Percentiles rank a stretch among this genome's conserved stretches.
Evolutionary conservation across 164 flowering plant genomes (phyloP).

Genomic region (Buxus sempervirens): DNA sequence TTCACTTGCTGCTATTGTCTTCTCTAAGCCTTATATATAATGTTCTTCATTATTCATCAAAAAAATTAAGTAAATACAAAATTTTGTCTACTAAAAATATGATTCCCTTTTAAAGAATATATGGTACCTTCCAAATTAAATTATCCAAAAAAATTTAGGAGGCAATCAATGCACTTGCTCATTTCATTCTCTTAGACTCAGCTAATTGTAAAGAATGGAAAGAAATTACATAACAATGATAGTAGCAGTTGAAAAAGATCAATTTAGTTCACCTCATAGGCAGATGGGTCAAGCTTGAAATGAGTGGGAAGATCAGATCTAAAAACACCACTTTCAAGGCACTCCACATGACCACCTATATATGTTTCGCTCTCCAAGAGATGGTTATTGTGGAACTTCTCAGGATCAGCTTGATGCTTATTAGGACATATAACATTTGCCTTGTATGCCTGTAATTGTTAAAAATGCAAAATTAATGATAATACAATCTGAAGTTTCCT

Average conservation of each 20-base stretch:
- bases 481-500: not conserved
- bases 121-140: not conserved
- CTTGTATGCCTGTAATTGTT: slow-evolving; percentile 66
- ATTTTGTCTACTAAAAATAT: too few species aligned
- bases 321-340: slow-evolving; percentile 99
- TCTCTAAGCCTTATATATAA: too few species aligned
- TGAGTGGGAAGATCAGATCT: slow-evolving; percentile 93
- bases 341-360: slow-evolving; percentile 99
- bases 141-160: not conserved
- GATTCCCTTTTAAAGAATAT: not conserved
- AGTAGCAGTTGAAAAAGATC: slow-evolving; percentile 3
- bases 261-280: slow-evolving; percentile 59
- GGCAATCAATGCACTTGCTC: not conserved
- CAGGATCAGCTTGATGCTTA: slow-evolving; percentile 91
- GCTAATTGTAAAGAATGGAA: not conserved
- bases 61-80: too few species aligned
- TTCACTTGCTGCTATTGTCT: too few species aligned
- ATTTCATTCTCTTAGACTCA: not conserved
- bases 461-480: slow-evolving; percentile 5
- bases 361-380: slow-evolving; percentile 98
- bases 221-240: not conserved
- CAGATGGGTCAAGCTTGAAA: slow-evolving; percentile 91
- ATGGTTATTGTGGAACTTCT: slow-evolving; percentile 72
- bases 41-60: too few species aligned
- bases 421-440: slow-evolving; percentile 98